These are phyloP conservation scores for Saturnispora saitoi DNA, from an alignment of 805 yeast genomes.

Conservation along the genomic window DNA sequence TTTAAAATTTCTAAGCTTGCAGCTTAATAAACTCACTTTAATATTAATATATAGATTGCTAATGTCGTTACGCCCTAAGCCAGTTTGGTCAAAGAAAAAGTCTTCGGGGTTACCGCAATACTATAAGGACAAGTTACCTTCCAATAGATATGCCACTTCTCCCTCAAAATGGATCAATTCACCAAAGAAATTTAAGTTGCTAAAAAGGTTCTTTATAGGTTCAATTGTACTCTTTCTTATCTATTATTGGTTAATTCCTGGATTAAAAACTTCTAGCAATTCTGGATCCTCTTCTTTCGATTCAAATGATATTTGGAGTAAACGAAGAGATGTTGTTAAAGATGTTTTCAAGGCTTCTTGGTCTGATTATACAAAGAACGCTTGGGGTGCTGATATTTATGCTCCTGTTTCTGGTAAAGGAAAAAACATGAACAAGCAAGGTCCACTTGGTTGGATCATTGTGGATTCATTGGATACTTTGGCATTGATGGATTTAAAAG, in stretches of 20 bases:
- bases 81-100: conserved; percentile 7
- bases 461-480: conserved; percentile 83
- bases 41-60: not conserved
- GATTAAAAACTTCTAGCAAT: not conserved
- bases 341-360: conserved; percentile 68
- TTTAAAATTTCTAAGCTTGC: not conserved
- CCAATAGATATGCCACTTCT: conserved; percentile 9
- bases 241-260: conserved; percentile 17
- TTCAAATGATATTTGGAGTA: conserved; percentile 31
- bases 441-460: conserved; percentile 87
- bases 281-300: not conserved
- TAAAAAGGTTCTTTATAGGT: conserved; percentile 35
- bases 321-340: conserved; percentile 49
- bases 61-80: conserved; percentile 14
- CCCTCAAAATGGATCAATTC: conserved; percentile 8
- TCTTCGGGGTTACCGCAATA: conserved; percentile 32
- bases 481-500: conserved; percentile 62
- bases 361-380: conserved; percentile 64
- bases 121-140: conserved; percentile 40
- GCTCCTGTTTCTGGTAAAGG: conserved; percentile 56
- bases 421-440: conserved; percentile 61
- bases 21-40: not conserved
- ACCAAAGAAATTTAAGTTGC: conserved; percentile 27
- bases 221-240: conserved; percentile 35
- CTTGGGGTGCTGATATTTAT: conserved; percentile 80